Evolutionary conservation across 305 asterid genomes (phyloP).

Genomic region (Solanum hybrid): DNA sequence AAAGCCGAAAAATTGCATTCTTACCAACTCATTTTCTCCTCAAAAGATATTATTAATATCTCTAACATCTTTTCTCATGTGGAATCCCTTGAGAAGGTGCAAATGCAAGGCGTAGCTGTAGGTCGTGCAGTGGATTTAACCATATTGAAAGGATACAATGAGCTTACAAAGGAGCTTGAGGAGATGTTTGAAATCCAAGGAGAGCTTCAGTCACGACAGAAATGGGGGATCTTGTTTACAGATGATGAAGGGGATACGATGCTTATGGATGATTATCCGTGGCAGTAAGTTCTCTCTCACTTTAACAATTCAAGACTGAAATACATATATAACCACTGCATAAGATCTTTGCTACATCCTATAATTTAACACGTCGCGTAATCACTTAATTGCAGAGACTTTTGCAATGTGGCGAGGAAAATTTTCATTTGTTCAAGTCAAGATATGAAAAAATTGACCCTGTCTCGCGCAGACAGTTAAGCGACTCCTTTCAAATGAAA

Average conservation of each 20-base stretch:
- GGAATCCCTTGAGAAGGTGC: conserved; percentile 47
- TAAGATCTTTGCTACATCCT: not conserved
- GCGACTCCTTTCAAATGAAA: not conserved
- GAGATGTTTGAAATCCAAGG: conserved; percentile 80
- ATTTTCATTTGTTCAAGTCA: conserved; percentile 70
- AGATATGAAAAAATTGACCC: conserved; percentile 68
- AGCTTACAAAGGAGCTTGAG: conserved; percentile 70
- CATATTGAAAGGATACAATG: conserved; percentile 55
- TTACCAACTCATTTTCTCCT: not conserved
- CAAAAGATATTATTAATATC: not conserved
- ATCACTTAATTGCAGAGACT: conserved; percentile 48
- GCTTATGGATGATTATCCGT: conserved; percentile 95
- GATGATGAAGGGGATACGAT: conserved; percentile 96
- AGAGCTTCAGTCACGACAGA: conserved; percentile 52
- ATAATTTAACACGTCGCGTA: not conserved
- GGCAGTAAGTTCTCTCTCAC: conserved; percentile 58
- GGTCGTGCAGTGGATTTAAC: conserved; percentile 90
- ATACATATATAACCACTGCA: not conserved
- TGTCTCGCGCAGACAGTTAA: conserved; percentile 19
- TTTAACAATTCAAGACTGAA: not conserved
- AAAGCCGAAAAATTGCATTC: not conserved
- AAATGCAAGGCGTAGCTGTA: conserved; percentile 95
- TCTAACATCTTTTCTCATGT: not conserved
- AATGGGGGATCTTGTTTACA: conserved; percentile 81
- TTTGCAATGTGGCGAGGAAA: conserved; percentile 70